A percentile compares a stretch with the other conserved stretches of the same genome.
Conservation (phyloP, 2,329 filamentous ascomycete genomes). For the Trichothecium roseum region DNA sequence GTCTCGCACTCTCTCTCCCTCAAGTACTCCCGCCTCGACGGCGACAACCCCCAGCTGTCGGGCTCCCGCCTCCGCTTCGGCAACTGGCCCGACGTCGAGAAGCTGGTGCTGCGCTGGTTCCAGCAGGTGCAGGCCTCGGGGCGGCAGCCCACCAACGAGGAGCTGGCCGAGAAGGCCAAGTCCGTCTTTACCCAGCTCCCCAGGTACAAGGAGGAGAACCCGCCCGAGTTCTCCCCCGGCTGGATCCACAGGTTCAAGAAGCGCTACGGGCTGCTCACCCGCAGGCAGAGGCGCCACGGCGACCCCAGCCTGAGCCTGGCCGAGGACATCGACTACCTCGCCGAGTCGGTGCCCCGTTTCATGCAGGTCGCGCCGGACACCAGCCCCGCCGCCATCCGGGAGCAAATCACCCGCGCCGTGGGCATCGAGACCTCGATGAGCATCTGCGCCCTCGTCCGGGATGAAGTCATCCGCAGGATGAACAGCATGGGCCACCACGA, state of each 20-base stretch:
- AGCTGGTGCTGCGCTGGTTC: conserved; percentile 45
- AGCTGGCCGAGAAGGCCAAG: conserved; percentile 52
- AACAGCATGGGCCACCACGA: conserved; percentile 1
- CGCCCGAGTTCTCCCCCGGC: conserved; percentile 52
- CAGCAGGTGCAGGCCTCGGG: conserved; percentile 40
- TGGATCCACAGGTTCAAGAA: conserved; percentile 59
- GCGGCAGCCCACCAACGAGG: conserved; percentile 51
- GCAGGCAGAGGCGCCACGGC: conserved; percentile 43
- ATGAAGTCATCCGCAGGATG: conserved; percentile 40
- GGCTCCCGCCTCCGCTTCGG: conserved; percentile 51
- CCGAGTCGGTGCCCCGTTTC: conserved; percentile 48
- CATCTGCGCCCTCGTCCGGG: conserved; percentile 46
- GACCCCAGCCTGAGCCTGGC: conserved; percentile 35
- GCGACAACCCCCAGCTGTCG: conserved; percentile 48
- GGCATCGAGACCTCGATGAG: conserved; percentile 43
- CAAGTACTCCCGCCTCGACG: conserved; percentile 51
- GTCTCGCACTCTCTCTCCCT: conserved; percentile 52
- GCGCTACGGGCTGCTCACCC: conserved; percentile 46
- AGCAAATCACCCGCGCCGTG: conserved; percentile 43
- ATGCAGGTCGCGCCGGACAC: conserved; percentile 49
- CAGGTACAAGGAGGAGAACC: conserved; percentile 48
- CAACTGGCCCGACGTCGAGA: conserved; percentile 55
- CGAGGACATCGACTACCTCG: conserved; percentile 48
- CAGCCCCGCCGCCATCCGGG: conserved; percentile 47
- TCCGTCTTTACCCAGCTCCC: conserved; percentile 46